phyloP scores from a whole-genome alignment of 306 rosid genomes.

The Cucumis cinereus region DNA sequence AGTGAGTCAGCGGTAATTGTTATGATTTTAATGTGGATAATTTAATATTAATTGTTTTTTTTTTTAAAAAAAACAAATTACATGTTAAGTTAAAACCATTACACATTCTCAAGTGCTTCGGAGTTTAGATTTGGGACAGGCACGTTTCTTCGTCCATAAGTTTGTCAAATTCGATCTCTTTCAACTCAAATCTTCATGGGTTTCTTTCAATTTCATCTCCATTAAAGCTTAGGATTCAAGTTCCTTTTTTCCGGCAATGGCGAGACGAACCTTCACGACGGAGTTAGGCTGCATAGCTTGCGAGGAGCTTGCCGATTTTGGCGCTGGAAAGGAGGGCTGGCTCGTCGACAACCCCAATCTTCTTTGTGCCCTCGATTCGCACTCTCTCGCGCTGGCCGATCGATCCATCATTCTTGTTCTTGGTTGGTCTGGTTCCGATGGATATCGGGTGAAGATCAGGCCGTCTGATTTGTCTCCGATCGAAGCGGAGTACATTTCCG shows the following conservation, averaged over 20 bases:
- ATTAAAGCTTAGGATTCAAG: not conserved
- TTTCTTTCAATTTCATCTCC: not conserved
- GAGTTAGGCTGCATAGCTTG: slow-evolving; percentile 82
- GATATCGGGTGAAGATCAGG: slow-evolving; percentile 34
- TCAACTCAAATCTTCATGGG: not conserved
- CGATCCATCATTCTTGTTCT: slow-evolving; percentile 51
- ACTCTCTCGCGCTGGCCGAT: slow-evolving; percentile 61
- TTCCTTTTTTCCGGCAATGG: slow-evolving; percentile 19
- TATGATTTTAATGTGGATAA: too few relatives aligned
- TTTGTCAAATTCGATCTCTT: not conserved
- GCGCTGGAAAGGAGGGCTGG: slow-evolving; percentile 88
- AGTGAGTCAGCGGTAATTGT: too few relatives aligned
- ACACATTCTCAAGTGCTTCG: not conserved
- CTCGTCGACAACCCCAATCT: slow-evolving; percentile 59
- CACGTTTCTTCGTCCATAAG: not conserved
- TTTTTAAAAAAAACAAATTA: too few relatives aligned
- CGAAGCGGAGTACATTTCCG: slow-evolving; percentile 55
- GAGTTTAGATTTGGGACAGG: not conserved
- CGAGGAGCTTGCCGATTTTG: slow-evolving; percentile 58
- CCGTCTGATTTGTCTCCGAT: slow-evolving; percentile 67
- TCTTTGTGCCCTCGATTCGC: slow-evolving; percentile 73
- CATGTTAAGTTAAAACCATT: not conserved
- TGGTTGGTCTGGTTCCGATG: slow-evolving; percentile 47
- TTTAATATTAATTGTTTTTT: too few relatives aligned
- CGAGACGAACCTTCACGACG: slow-evolving; percentile 49